Conservation (phyloP, 768 basidiomycete species). For the Trametes villosa region DNA sequence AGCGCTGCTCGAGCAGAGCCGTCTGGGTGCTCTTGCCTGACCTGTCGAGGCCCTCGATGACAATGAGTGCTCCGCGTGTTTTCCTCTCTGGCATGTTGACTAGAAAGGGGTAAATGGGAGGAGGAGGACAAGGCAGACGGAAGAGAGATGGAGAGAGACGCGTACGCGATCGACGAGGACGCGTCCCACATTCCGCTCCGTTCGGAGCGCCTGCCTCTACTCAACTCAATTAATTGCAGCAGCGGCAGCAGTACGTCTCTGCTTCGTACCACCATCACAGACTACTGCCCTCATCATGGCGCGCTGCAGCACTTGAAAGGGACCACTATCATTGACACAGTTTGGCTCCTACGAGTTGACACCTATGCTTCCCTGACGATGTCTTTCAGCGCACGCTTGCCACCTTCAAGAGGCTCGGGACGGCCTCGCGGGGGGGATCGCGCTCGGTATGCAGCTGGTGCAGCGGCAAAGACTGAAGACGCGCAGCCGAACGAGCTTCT, state of each 20-base stretch:
- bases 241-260: too few species aligned
- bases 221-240: too few species aligned
- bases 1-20: conserved; percentile 55
- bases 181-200: conserved; percentile 6
- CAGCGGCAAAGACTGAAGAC: conserved; percentile 2
- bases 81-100: conserved; percentile 16
- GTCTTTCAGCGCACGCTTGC: neutral
- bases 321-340: too few species aligned
- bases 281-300: neutral
- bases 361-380: neutral
- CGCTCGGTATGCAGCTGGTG: neutral
- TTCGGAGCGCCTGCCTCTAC: conserved; percentile 15
- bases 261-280: too few species aligned
- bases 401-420: neutral
- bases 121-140: neutral
- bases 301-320: neutral
- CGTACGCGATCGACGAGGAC: conserved; percentile 12
- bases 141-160: neutral
- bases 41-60: conserved; percentile 93
- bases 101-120: neutral
- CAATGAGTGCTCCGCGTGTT: conserved; percentile 77
- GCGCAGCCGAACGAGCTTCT: conserved; percentile 8
- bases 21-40: conserved; percentile 95
- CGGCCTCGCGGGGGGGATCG: neutral
- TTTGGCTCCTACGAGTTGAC: too few species aligned